Base-by-base conservation (phyloP, 768 basidiomycete species). In the Boletellus ananas region DNA sequence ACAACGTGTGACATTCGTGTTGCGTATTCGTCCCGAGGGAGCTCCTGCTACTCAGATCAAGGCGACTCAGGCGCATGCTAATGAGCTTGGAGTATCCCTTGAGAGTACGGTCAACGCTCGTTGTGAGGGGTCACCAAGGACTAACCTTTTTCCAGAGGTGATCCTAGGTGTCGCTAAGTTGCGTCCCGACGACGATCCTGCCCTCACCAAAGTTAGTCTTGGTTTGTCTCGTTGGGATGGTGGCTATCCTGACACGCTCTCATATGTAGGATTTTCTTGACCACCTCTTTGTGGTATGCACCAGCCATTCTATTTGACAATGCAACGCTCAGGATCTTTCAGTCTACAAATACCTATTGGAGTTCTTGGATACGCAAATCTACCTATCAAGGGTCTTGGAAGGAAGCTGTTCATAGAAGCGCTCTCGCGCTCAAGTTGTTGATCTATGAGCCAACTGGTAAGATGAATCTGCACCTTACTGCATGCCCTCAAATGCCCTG, bases 351-450 rank as follows among this genome's bases (percentile, higher is more conserved):
- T 54, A 68, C 69, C 21, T 96, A 89, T 66, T 97, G 94, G 94
- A 83, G 83, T 54, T 72, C 80, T 18, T 97, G 94, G 94, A 85
- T 96, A 58, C 76, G 81, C n/a, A 79, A 81, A 56, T 91, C 88
- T 31, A 92, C 87, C 0, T 99, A 99, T 68, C 79, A 78, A 13
- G 96, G 95, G 0, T 81, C 91, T 14, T 99, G 96, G 96, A 87
- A 94, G 59, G 96, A 99, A 66, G 85, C 88, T 2, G 94, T 98
- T 6, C 83, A 92, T 61, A 81, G 94, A 20, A 93, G 90, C 50
- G 95, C 93, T 1, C 75, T 97, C n/a, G 90, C 93, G 1, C 74
- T 97, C 55, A 98, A 98, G 70, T 77, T 96, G 49, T 75, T 97
- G 53, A 93, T 94, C 39, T 97, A 80, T 60, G 94, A 95, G 63